Evolutionary conservation across 768 basidiomycete genomes (phyloP).

Genomic region (Xerocomellus amylosporus): DNA sequence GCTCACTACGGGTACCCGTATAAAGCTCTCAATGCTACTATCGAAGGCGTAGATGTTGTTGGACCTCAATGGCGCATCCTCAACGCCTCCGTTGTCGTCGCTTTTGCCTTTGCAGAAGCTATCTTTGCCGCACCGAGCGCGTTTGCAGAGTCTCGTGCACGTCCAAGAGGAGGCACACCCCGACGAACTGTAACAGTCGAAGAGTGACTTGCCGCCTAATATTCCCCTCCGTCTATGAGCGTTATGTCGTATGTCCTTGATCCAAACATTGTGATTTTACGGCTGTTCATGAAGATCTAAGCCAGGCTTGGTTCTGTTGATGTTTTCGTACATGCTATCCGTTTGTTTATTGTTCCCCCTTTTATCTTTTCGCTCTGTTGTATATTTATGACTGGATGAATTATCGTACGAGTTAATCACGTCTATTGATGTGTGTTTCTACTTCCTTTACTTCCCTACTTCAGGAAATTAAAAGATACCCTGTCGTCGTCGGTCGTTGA

Average conservation of each 20-base stretch:
- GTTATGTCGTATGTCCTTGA: not conserved
- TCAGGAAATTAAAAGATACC: constrained; percentile 11
- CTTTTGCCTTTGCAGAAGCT: constrained; percentile 68
- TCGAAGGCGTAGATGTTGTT: constrained; percentile 49
- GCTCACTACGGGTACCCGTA: constrained; percentile 59
- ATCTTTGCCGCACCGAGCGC: constrained; percentile 47
- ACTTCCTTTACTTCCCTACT: not conserved
- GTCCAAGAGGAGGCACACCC: constrained; percentile 22
- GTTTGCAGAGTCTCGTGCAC: constrained; percentile 30
- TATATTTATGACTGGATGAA: constrained; percentile 23
- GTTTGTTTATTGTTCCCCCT: constrained; percentile 2
- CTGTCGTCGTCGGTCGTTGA: not conserved
- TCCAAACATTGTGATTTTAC: not conserved
- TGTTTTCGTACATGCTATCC: constrained; percentile 20
- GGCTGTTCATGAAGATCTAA: not conserved
- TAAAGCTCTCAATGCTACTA: constrained; percentile 15
- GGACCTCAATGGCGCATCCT: constrained; percentile 56
- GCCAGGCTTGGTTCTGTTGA: constrained; percentile 7
- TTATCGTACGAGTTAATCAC: constrained; percentile 11
- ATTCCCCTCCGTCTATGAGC: not conserved
- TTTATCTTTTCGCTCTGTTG: constrained; percentile 9
- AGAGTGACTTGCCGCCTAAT: constrained; percentile 10
- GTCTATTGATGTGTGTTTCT: not conserved
- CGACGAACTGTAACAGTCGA: constrained; percentile 23
- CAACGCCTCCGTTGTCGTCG: constrained; percentile 51